Base-by-base conservation (phyloP, 352 stramenopile species). In the Phytopythium kandeliae region DNA sequence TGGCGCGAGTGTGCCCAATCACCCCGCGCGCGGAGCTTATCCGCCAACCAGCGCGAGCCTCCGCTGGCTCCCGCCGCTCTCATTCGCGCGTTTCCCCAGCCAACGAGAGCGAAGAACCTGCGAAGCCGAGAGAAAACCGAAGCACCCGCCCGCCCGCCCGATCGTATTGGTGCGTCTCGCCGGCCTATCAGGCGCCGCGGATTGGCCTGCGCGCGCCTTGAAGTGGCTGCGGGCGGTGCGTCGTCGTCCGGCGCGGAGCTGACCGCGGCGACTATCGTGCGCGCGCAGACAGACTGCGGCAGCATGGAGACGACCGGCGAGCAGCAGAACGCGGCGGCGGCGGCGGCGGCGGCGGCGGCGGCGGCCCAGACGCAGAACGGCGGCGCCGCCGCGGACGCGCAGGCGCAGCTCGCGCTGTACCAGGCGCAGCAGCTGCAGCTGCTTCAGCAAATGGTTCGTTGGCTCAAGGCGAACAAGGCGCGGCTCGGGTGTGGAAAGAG, bases 401-500 rank as follows among this genome's bases (percentile, higher is more conserved):
- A 63, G 46, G 51, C 57, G 53, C 74, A 87, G 55, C 65, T 90
- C 48, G 79, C 79, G 51, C 62, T 88, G 30, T 88, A 90, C 65
- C 79, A 90, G 61, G 65, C 74, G 33, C 79, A 90, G 63, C 78
- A 89, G 60, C 63, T 86, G 40, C 79, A 90, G 59, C 84, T 85
- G 35, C 69, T 90, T 16, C 76, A 88, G 60, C 79, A 90, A 80
- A 80, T 90, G 67, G 78, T 90, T 22, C 17, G 19, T 38, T 19
- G 21, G 4, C 2, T n/a, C n/a, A n/a, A n/a, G n/a, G n/a, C n/a
- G n/a, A n/a, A n/a, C n/a, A n/a, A n/a, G n/a, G n/a, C n/a, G n/a
- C n/a, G n/a, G n/a, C n/a, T n/a, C n/a, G n/a, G n/a, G n/a, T n/a
- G n/a, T n/a, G n/a, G n/a, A n/a, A n/a, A n/a, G 28, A 10, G 5